These are phyloP conservation scores for Boechera divaricarpa DNA, from an alignment of 345 rosid genomes.

Conservation along the genomic window DNA sequence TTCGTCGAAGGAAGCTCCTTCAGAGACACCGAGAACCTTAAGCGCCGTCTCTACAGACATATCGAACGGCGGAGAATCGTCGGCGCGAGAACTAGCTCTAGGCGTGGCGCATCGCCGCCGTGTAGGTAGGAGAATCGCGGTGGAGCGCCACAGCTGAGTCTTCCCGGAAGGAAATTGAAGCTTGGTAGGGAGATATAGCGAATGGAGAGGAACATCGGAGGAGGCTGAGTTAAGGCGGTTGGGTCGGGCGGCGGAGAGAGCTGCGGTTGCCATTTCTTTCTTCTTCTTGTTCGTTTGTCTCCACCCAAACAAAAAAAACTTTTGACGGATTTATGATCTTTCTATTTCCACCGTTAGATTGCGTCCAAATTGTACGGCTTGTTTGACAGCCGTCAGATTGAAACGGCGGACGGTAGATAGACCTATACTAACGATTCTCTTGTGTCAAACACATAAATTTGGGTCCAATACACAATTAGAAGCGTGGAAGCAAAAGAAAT, in stretches of 20 bases:
- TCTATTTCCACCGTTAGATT: conserved; percentile 36
- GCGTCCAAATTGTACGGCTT: conserved; percentile 34
- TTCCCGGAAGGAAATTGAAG: conserved; percentile 41
- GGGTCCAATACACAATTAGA: conserved; percentile 22
- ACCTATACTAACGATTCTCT: conserved; percentile 19
- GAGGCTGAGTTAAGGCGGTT: conserved; percentile 57
- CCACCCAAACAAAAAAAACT: neutral
- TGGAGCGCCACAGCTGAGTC: conserved; percentile 54
- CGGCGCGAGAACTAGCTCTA: conserved; percentile 76
- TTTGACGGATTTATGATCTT: conserved; percentile 34
- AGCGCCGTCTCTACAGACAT: conserved; percentile 96
- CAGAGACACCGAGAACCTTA: conserved; percentile 93
- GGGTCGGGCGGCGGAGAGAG: conserved; percentile 81
- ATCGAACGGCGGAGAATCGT: conserved; percentile 90
- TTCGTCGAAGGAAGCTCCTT: conserved; percentile 87
- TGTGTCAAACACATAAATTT: neutral
- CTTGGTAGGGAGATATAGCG: conserved; percentile 29
- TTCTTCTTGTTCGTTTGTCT: neutral
- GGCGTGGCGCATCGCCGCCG: conserved; percentile 51
- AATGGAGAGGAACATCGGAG: conserved; percentile 43
- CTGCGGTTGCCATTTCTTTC: conserved; percentile 68
- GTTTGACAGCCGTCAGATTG: conserved; percentile 32
- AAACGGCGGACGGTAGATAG: conserved; percentile 41
- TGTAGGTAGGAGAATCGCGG: conserved; percentile 37
- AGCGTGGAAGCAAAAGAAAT: conserved; percentile 38